Evolutionary conservation across 352 stramenopile species (phyloP), one percentile per base, ranked within the genome.

Genomic region (Globisporangium nagaii): DNA sequence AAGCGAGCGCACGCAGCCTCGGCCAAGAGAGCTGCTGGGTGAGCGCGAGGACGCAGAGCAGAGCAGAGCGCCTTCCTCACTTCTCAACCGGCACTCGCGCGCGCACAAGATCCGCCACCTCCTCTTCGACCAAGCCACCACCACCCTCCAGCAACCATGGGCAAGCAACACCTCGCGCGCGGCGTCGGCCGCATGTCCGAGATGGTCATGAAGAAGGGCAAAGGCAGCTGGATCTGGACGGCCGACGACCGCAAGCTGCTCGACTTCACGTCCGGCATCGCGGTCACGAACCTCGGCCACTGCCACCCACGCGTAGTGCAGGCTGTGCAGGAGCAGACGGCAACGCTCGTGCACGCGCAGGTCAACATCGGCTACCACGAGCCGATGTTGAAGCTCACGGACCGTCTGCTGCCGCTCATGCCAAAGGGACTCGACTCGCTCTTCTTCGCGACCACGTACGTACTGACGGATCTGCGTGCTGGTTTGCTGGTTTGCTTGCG

Each of bases 241-340:
- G 62, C 74, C 44, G 87, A 97, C 60, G 77, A 89, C 49, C 73
- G 85, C 63, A 96, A 93, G 70, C 63, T 93, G 41, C 71, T 96
- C 43, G 93, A 98, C 71, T 96, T 98, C 58, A 96, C 90, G 20
- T 95, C 79, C 52, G 93, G 91, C 50, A 98, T 98, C 62, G 91
- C 87, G 53, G 91, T 98, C 24, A 90, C 86, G 7, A 97, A 86
- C 60, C 79, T 96, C 32, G 93, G 93, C 42, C 91, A 98, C 67
- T 96, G 83, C 59, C 93, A 98, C 71, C 90, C 93, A 19, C 83
- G 80, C 54, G 85, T 98, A 24, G 77, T 96, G 22, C 65, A 87
- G 25, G 93, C 93, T 17, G 78, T 95, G 46, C 88, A 97, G 66
- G 78, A 95, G 51, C 93, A 98, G 66, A 81, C 79, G 1, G 86